Evolutionary conservation across 2,329 filamentous ascomycete genomes (phyloP), one percentile per base, ranked within the genome.

Genomic region (Verruconis gallopava): DNA sequence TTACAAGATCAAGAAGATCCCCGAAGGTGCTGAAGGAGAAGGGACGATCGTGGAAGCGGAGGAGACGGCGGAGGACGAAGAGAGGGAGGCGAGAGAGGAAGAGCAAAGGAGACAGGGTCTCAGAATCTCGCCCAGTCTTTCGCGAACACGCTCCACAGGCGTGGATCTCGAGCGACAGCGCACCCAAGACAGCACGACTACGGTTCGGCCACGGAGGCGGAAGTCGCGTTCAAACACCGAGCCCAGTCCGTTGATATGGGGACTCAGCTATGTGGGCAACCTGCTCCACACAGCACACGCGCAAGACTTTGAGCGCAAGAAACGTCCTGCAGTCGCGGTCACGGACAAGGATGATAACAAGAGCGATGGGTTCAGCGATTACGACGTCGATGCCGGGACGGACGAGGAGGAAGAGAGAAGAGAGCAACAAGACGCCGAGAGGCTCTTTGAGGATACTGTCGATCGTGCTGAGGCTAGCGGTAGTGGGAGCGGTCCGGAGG

Each of bases 221-320:
- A 30, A n/a, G 6, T 9, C 9, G 25, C 25, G n/a, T 9, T 18
- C 44, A 43, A 13, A 21, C 37, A 12, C 15, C 46, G 38, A 15
- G 49, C 50, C 21, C 47, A 48, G 3, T 47, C 54, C 2, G 59
- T 56, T 66, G 2, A 51, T 59, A 19, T 49, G 59, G 17, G 66
- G 61, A 5, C 60, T 75, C 9, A 60, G 60, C n/a, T 63, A 71
- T 1, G 69, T 79, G 11, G 75, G 73, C 4, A 75, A 71, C 12
- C 77, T 86, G n/a, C 69, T 95, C 50, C 81, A 85, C 3, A 73
- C 79, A 47, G 89, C 89, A 4, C 91, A 96, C 58, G 81, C 75
- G 46, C 81, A 93, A 58, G 89, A 96, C 62, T 96, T 95, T 57
- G 83, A 93, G 62, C 81, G 91, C 65, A 82, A 76, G 57, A 72